These are phyloP conservation scores for Pseudocercospora macadamiae DNA, from an alignment of 2,329 filamentous ascomycete genomes.

Conservation along the genomic window DNA sequence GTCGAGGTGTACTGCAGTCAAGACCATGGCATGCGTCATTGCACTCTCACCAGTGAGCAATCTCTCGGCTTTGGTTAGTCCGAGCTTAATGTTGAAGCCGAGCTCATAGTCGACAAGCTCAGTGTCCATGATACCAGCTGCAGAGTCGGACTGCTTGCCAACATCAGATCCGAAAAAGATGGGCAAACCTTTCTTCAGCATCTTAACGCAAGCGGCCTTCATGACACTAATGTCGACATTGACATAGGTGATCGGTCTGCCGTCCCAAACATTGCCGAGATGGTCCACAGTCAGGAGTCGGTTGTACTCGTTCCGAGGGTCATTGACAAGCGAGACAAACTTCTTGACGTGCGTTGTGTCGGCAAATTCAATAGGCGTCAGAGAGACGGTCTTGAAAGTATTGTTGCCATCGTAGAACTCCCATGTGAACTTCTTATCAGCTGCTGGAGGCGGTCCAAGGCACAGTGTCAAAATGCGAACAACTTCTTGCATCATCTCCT, in stretches of 20 bases:
- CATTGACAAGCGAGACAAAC: conserved; percentile 82
- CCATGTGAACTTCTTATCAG: conserved; percentile 75
- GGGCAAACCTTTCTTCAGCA: conserved; percentile 76
- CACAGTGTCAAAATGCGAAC: conserved; percentile 80
- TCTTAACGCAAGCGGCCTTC: conserved; percentile 73
- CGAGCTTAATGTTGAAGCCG: conserved; percentile 76
- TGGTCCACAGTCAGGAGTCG: conserved; percentile 74
- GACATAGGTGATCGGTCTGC: conserved; percentile 75
- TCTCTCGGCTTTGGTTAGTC: conserved; percentile 75
- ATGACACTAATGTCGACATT: conserved; percentile 77
- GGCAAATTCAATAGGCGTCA: conserved; percentile 73
- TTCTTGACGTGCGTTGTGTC: conserved; percentile 65
- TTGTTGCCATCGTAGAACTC: conserved; percentile 72
- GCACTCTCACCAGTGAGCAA: conserved; percentile 73
- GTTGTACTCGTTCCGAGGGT: conserved; percentile 76
- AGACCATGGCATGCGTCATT: conserved; percentile 93
- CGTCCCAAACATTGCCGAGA: conserved; percentile 80
- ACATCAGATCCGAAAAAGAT: conserved; percentile 91
- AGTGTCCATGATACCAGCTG: conserved; percentile 77
- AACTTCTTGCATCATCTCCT: conserved; percentile 77
- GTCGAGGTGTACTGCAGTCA: conserved; percentile 82
- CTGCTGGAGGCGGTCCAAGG: conserved; percentile 75
- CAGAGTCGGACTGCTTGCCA: conserved; percentile 73
- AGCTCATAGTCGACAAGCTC: conserved; percentile 77
- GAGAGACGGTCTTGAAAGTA: conserved; percentile 63